A percentile compares a stretch with the other conserved stretches of the same genome.
These are phyloP conservation scores for Scedosporium dehoogii DNA, from an alignment of 2,329 filamentous ascomycete species.

Conservation along the genomic window DNA sequence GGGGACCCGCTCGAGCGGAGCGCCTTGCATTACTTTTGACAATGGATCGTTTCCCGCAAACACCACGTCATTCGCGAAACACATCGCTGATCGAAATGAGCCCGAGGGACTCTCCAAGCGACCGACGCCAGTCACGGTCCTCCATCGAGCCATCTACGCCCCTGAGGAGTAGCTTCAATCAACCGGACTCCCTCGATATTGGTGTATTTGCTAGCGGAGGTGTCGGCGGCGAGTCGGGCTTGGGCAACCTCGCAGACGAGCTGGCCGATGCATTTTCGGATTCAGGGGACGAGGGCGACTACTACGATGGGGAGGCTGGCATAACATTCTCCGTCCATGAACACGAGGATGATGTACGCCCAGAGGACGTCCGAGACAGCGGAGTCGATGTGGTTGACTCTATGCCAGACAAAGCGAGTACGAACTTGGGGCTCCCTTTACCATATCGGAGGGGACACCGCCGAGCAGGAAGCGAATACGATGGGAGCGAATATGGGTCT, in stretches of 20 bases:
- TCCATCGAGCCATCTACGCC: conserved; percentile 41
- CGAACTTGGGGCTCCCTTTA: conserved; percentile 34
- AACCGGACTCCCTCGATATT: conserved; percentile 37
- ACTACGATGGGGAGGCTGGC: conserved; percentile 36
- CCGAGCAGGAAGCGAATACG: conserved; percentile 49
- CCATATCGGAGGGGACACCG: conserved; percentile 36
- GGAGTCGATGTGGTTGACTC: conserved; percentile 27
- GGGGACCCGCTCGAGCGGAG: background rate
- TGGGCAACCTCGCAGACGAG: conserved; percentile 75
- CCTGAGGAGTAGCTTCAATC: conserved; percentile 36
- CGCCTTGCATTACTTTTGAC: background rate
- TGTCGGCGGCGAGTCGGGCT: conserved; percentile 37
- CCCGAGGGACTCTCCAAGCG: conserved; percentile 30
- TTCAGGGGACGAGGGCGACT: conserved; percentile 50
- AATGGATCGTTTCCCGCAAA: conserved; percentile 41
- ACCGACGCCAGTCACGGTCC: conserved; percentile 39
- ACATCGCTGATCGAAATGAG: conserved; percentile 44
- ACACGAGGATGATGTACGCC: conserved; percentile 13
- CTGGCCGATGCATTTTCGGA: conserved; percentile 63
- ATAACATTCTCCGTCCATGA: conserved; percentile 12
- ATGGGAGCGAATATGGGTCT: conserved; percentile 65
- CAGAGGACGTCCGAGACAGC: conserved; percentile 27
- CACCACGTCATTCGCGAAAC: conserved; percentile 49
- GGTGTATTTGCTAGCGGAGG: conserved; percentile 28
- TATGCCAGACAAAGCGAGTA: conserved; percentile 16